Conservation (phyloP, 1,284 basidiomycete species). For the Malassezia globosa region DNA sequence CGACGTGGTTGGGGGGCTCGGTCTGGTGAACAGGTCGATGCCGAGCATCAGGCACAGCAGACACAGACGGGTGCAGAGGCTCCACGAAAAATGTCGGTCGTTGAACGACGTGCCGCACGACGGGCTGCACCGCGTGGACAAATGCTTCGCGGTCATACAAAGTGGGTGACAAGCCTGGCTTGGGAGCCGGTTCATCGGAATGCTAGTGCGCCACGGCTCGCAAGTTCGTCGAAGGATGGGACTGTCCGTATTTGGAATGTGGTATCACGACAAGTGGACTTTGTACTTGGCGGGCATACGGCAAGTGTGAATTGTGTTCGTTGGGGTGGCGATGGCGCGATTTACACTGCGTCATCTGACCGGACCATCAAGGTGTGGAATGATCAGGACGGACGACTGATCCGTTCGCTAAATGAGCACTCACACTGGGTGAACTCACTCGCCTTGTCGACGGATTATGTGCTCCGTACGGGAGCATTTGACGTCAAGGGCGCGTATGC, state of each 20-base stretch:
- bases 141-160: slow-evolving; percentile 66
- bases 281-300: slow-evolving; percentile 80
- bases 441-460: slow-evolving; percentile 86
- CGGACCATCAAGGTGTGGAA: slow-evolving; percentile 90
- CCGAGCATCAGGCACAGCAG: slow-evolving; percentile 21
- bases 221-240: slow-evolving; percentile 88
- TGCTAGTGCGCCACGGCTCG: slow-evolving; percentile 55
- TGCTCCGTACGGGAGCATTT: slow-evolving; percentile 85
- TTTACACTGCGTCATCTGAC: slow-evolving; percentile 86
- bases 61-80: slow-evolving; percentile 7
- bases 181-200: slow-evolving; percentile 81
- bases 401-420: slow-evolving; percentile 72
- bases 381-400: slow-evolving; percentile 58
- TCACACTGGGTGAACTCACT: slow-evolving; percentile 98
- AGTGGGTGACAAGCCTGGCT: slow-evolving; percentile 91
- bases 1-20: slow-evolving; percentile 32
- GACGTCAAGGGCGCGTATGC: slow-evolving; percentile 57
- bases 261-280: slow-evolving; percentile 62
- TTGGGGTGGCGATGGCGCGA: slow-evolving; percentile 61
- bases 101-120: slow-evolving; percentile 31
- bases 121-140: slow-evolving; percentile 34
- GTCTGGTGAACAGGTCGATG: slow-evolving; percentile 31
- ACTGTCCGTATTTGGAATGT: slow-evolving; percentile 89
- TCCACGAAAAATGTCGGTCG: slow-evolving; percentile 28
- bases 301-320: slow-evolving; percentile 88